Base-by-base conservation (phyloP, 495 filamentous ascomycete genomes). In the Daldinia loculata region DNA sequence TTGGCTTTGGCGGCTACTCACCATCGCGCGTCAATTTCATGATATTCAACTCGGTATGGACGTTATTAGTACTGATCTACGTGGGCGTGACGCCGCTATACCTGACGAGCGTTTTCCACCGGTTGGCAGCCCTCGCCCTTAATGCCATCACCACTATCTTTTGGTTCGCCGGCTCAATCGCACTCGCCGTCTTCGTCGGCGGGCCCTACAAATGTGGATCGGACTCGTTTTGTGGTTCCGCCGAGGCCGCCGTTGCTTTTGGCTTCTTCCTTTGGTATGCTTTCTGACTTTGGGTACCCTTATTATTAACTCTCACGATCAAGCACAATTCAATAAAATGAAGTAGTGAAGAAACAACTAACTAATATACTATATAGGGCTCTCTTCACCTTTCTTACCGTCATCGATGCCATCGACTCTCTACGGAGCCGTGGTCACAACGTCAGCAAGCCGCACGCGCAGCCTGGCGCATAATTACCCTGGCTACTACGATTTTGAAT, bases 161-260 rank as follows among this genome's bases (percentile, higher is more conserved):
- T 83, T 96, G 93, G 93, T 93, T 97, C 76, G 89, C 89, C 0
- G 92, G 92, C 27, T 91, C 91, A 66, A 89, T 96, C 75, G 92
- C 92, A 0, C 74, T 93, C 2, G 92, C 89, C 2, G 89, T 87
- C 4, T 82, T 84, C 63, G 76, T 91, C 50, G 85, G 83, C 17
- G 75, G 84, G 1, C 80, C 81, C 7, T 71, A 70, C 36, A 59
- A 74, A 9, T 79, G 81, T 66, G 60, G 62, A 7, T 72, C 66
- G 41, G 55, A 71, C 53, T 50, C 53, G 0, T 78, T 57, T n/a
- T 84, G 83, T 75, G 77, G 81, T 17, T 70, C 76, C 14, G 66
- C 73, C 24, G 74, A 84, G 61, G 83, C 84, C 1, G 80, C 80
- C 0, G 76, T 82, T 19, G 83, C 82, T 6, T 85, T 85, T 61